These are phyloP conservation scores for Penstemon davidsonii DNA, from an alignment of 257 asterid genomes.

Conservation along the genomic window DNA sequence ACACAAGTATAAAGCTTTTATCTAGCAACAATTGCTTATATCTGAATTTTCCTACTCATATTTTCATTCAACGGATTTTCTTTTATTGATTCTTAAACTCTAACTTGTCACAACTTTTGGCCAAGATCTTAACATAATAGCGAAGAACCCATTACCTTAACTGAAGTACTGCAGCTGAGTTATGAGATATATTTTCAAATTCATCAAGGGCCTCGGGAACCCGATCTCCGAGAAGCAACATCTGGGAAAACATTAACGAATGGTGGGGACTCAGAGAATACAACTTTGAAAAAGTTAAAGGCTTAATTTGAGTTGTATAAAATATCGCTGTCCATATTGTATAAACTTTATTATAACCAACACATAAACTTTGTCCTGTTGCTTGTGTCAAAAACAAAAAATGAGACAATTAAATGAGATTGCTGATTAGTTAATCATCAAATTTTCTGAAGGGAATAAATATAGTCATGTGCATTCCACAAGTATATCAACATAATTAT, in stretches of 20 bases:
- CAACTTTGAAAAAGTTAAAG: constrained; percentile 14
- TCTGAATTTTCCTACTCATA: constrained; percentile 6
- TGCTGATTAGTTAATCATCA: constrained; percentile 2
- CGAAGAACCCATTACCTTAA: constrained; percentile 51
- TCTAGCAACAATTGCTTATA: background rate
- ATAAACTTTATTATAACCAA: background rate
- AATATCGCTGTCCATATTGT: constrained; percentile 1
- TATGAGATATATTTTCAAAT: constrained; percentile 44
- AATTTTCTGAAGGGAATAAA: constrained; percentile 2
- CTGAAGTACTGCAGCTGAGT: constrained; percentile 48
- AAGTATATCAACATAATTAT: constrained; percentile 1
- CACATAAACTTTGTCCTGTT: background rate
- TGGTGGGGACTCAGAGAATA: constrained; percentile 19
- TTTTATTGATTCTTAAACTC: background rate
- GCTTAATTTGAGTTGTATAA: background rate
- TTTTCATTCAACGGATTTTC: background rate
- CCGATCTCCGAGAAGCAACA: constrained; percentile 85
- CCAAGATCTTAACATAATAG: constrained; percentile 16
- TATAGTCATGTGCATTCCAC: background rate
- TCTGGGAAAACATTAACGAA: constrained; percentile 39
- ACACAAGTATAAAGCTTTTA: constrained; percentile 5
- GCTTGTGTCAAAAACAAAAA: too few relatives aligned
- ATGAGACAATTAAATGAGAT: background rate
- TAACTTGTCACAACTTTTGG: background rate
- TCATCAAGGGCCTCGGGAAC: constrained; percentile 78